phyloP scores from a whole-genome alignment of 1,284 basidiomycete species.

The Inonotus hispidus region DNA sequence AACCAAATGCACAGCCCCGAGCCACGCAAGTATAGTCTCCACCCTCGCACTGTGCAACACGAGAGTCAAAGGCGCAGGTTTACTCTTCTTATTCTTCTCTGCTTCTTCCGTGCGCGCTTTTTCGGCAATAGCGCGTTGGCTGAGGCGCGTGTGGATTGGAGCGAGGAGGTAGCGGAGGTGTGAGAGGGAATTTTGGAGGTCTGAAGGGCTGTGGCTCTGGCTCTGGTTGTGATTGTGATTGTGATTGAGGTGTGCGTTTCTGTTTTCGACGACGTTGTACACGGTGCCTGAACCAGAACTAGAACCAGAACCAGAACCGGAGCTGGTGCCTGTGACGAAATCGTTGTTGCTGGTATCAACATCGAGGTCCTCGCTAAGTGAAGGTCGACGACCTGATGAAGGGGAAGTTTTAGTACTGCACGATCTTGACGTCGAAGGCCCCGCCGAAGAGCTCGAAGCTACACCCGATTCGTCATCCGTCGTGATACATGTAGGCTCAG shows the following conservation, averaged over 20 bases:
- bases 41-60: slow-evolving; percentile 78
- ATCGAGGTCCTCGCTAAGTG: slow-evolving; percentile 10
- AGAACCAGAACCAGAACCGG: no score
- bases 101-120: slow-evolving; percentile 35
- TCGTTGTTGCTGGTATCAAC: slow-evolving; percentile 21
- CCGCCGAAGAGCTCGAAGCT: slow-evolving; percentile 11
- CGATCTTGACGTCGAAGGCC: slow-evolving; percentile 12
- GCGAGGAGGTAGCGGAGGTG: slow-evolving; percentile 62
- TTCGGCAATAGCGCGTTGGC: slow-evolving; percentile 38
- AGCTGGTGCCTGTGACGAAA: slow-evolving; percentile 8
- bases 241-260: background rate
- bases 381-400: slow-evolving; percentile 11
- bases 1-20: slow-evolving; percentile 68
- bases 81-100: slow-evolving; percentile 36
- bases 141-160: slow-evolving; percentile 56
- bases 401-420: slow-evolving; percentile 2
- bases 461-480: slow-evolving; percentile 3
- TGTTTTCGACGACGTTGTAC: no score
- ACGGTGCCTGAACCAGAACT: no score
- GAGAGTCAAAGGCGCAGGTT: slow-evolving; percentile 64
- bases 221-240: slow-evolving; percentile 15
- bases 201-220: slow-evolving; percentile 29
- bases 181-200: slow-evolving; percentile 48
- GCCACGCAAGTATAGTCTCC: slow-evolving; percentile 76
- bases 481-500: slow-evolving; percentile 15